A percentile compares a stretch with the other conserved stretches of the same genome.
These are phyloP conservation scores for Salix viminalis DNA, from an alignment of 345 rosid genomes.

Conservation along the genomic window DNA sequence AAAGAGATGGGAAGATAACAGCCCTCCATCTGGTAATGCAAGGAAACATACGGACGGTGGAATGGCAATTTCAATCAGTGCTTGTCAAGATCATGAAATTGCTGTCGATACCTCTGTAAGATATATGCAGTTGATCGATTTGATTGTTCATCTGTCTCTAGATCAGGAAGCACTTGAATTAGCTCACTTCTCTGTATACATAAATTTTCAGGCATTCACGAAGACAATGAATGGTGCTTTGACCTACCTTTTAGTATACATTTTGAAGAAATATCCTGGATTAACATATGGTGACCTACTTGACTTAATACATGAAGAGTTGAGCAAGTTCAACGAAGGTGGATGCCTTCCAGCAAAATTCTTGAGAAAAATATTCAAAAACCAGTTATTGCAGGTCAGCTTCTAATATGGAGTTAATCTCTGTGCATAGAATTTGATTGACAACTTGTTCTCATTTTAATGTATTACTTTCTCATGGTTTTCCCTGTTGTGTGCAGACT, in stretches of 20 bases:
- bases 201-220: conserved; percentile 10
- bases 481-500: background rate
- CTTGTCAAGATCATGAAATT: conserved; percentile 11
- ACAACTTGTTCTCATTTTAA: too few species aligned
- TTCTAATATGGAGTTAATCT: background rate
- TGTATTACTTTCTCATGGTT: background rate
- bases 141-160: background rate
- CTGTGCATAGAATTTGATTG: too few species aligned
- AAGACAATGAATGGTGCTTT: conserved; percentile 17
- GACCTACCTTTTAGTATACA: conserved; percentile 13
- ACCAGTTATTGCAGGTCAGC: conserved; percentile 9
- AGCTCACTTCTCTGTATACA: too few species aligned
- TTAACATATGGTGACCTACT: conserved; percentile 11
- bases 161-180: too few species aligned
- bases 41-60: conserved; percentile 25
- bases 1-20: conserved; percentile 26
- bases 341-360: background rate
- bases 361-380: background rate
- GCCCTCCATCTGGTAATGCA: conserved; percentile 20
- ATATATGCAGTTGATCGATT: background rate
- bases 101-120: conserved; percentile 20
- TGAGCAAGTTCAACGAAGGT: background rate
- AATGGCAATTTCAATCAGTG: conserved; percentile 22
- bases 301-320: conserved; percentile 6
- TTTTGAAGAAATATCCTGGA: background rate